Evolutionary conservation across 2,329 filamentous ascomycete species (phyloP).

Genomic region (Colletotrichum filicis): DNA sequence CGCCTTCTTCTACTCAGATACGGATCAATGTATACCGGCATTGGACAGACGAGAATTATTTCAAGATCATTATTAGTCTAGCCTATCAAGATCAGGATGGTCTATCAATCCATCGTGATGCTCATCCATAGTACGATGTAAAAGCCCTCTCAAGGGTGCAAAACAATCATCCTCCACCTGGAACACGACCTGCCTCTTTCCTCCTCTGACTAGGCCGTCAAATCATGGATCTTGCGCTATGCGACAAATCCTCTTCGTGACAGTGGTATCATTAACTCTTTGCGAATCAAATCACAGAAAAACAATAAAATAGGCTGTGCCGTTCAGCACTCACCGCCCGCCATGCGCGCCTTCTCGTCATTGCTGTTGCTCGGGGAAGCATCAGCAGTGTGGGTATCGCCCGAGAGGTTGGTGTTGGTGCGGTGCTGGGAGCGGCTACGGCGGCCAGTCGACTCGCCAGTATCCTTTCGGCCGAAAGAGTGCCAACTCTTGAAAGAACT

Average conservation of each 20-base stretch:
- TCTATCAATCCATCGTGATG: not conserved
- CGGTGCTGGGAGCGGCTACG: slow-evolving; percentile 31
- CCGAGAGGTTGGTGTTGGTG: slow-evolving; percentile 33
- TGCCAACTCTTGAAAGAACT: slow-evolving; percentile 62
- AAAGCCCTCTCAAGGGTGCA: not conserved
- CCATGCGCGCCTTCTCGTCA: slow-evolving; percentile 19
- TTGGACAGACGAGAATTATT: not conserved
- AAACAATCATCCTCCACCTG: not conserved
- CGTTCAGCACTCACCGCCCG: not conserved
- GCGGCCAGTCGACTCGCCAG: slow-evolving; percentile 45
- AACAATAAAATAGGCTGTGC: slow-evolving; percentile 2
- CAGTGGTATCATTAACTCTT: slow-evolving; percentile 33
- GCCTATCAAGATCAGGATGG: slow-evolving; percentile 7
- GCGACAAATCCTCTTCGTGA: slow-evolving; percentile 20
- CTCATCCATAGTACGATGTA: not conserved
- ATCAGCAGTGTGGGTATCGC: slow-evolving; percentile 33
- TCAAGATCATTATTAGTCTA: slow-evolving; percentile 21
- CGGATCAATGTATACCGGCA: not conserved
- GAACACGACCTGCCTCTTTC: not conserved
- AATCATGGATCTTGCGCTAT: slow-evolving; percentile 11
- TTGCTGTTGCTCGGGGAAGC: slow-evolving; percentile 21
- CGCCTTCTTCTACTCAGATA: rapidly evolving
- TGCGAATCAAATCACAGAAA: slow-evolving; percentile 12
- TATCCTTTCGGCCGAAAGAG: slow-evolving; percentile 54
- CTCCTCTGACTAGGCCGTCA: not conserved